Conservation (phyloP, 2,329 filamentous ascomycete genomes). For the Exophiala sp. region DNA sequence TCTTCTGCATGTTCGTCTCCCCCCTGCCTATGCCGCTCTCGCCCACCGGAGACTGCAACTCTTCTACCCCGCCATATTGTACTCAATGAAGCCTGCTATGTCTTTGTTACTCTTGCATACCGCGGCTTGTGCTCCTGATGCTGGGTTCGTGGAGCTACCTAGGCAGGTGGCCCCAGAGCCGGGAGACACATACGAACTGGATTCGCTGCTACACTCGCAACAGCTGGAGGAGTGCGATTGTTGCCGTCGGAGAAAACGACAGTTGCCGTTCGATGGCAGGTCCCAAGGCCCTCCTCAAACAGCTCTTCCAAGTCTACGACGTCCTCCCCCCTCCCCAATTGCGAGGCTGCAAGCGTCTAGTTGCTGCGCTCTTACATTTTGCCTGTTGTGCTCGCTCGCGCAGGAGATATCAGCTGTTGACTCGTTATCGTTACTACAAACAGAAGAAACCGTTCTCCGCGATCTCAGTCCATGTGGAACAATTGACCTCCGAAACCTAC, state of each 20-base stretch:
- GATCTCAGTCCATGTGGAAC: conserved; percentile 86
- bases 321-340: conserved; percentile 10
- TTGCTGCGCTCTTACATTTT: conserved; percentile 23
- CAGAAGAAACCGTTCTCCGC: conserved; percentile 83
- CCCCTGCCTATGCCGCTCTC: conserved; percentile 11
- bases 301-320: conserved; percentile 11
- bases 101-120: conserved; percentile 24
- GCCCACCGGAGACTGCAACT: conserved; percentile 4
- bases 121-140: conserved; percentile 26
- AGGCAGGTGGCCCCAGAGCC: conserved; percentile 8
- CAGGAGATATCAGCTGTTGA: conserved; percentile 28
- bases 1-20: conserved; percentile 5
- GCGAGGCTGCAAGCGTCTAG: conserved; percentile 21
- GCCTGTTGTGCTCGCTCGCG: conserved; percentile 26
- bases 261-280: conserved; percentile 23
- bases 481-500: conserved; percentile 80
- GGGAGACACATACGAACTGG: conserved; percentile 11
- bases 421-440: conserved; percentile 28
- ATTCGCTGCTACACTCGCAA: conserved; percentile 14
- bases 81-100: conserved; percentile 18
- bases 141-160: conserved; percentile 23
- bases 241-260: conserved; percentile 24
- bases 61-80: conserved; percentile 18
- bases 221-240: conserved; percentile 13
- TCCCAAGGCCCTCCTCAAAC: conserved; percentile 14